phyloP scores from a whole-genome alignment of 2,329 filamentous ascomycete genomes.

The Aspergillus phoenicis region DNA sequence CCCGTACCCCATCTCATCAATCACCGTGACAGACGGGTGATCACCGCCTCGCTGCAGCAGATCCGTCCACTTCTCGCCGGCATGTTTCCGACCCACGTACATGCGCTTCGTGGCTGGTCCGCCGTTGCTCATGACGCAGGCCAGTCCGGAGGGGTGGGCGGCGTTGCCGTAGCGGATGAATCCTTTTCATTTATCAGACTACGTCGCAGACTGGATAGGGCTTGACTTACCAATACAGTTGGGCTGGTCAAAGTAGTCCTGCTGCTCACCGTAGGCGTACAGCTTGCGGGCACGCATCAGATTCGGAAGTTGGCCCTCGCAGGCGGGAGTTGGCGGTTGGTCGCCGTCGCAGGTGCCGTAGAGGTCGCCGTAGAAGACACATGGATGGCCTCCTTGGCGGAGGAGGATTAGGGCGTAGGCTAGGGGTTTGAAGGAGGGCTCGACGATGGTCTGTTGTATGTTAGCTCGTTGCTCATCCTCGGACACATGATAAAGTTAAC shows the following conservation, averaged over 20 bases:
- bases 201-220: neutral
- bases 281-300: neutral
- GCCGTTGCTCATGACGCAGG: conserved; percentile 60
- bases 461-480: too few relatives aligned
- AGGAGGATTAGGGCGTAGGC: conserved; percentile 14
- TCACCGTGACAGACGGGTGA: conserved; percentile 53
- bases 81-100: conserved; percentile 61
- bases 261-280: conserved; percentile 12
- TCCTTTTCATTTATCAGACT: conserved; percentile 33
- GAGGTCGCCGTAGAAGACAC: conserved; percentile 14
- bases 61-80: conserved; percentile 66
- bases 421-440: conserved; percentile 6
- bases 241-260: conserved; percentile 11
- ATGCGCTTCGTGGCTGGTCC: conserved; percentile 57
- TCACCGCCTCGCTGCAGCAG: conserved; percentile 53
- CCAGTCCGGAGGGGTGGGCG: conserved; percentile 54
- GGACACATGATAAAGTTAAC: conserved; percentile 28
- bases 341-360: conserved; percentile 9
- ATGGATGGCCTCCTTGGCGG: conserved; percentile 11
- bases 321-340: neutral
- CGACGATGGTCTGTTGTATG: neutral
- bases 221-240: conserved; percentile 6
- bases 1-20: conserved; percentile 62
- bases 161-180: conserved; percentile 56
- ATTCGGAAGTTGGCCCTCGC: conserved; percentile 1